These are phyloP conservation scores for Umbelopsis vinacea DNA, from an alignment of 192 early-diverging fungal species.

Conservation along the genomic window DNA sequence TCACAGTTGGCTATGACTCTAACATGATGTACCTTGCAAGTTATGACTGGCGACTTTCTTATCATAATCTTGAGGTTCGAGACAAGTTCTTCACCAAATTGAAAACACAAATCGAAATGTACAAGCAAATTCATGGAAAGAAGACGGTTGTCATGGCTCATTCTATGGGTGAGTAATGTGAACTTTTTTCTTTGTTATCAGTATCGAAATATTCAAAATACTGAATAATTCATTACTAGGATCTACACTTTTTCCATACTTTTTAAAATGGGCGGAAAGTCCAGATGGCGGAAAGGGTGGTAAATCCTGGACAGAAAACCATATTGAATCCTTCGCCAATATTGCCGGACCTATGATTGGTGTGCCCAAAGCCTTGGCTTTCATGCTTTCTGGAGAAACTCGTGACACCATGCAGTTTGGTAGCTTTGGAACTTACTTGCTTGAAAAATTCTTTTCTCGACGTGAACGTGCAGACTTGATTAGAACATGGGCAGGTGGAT, in stretches of 20 bases:
- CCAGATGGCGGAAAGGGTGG: slow-evolving; percentile 70
- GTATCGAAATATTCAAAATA: background rate
- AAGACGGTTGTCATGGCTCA: slow-evolving; percentile 65
- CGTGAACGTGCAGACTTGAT: slow-evolving; percentile 75
- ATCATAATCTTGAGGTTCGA: slow-evolving; percentile 75
- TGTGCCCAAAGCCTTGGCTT: slow-evolving; percentile 80
- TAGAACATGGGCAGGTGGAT: slow-evolving; percentile 81
- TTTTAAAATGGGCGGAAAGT: slow-evolving; percentile 86
- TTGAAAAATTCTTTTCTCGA: slow-evolving; percentile 85
- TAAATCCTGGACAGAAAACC: slow-evolving; percentile 71
- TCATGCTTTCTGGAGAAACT: slow-evolving; percentile 78
- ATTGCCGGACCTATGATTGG: slow-evolving; percentile 88
- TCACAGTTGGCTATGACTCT: slow-evolving; percentile 77
- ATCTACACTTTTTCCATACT: slow-evolving; percentile 74
- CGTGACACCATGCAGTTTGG: slow-evolving; percentile 85
- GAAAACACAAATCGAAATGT: slow-evolving; percentile 70
- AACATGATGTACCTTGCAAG: slow-evolving; percentile 86
- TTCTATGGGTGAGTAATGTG: slow-evolving; percentile 59
- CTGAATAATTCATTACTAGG: slow-evolving; percentile 40
- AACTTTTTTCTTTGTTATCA: background rate
- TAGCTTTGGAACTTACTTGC: slow-evolving; percentile 72
- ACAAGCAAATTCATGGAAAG: slow-evolving; percentile 48
- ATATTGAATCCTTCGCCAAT: slow-evolving; percentile 82
- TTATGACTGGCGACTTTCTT: slow-evolving; percentile 90
- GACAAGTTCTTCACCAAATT: slow-evolving; percentile 85